These are phyloP conservation scores for Ophiocytium majus DNA, from an alignment of 352 stramenopile species.

Conservation along the genomic window DNA sequence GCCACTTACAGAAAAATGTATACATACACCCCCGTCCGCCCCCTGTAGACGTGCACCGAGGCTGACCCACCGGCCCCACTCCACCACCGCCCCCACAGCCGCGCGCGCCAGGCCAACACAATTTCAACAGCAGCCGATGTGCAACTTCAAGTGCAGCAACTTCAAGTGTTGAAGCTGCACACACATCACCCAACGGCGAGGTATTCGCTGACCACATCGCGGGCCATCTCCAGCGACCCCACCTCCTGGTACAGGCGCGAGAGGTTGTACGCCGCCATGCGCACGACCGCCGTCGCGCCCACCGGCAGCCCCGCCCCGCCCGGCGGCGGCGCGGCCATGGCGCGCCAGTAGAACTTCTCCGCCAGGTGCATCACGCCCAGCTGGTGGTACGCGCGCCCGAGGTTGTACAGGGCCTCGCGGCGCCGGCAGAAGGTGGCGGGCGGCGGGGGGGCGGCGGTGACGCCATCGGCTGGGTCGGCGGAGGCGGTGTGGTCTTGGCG, in stretches of 20 bases:
- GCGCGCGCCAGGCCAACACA: too few relatives aligned
- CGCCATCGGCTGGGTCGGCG: background rate
- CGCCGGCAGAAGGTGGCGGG: background rate
- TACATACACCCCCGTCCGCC: too few relatives aligned
- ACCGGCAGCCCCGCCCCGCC: background rate
- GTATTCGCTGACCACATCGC: background rate
- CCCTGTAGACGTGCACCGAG: too few relatives aligned
- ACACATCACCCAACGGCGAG: background rate
- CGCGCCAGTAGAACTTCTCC: conserved; percentile 12
- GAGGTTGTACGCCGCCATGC: conserved; percentile 17
- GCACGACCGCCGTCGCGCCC: background rate
- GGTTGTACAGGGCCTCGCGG: conserved; percentile 15
- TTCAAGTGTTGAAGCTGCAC: background rate
- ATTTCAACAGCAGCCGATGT: background rate
- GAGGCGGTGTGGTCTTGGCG: background rate
- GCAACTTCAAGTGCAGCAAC: background rate
- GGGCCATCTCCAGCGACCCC: background rate
- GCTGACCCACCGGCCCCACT: too few relatives aligned
- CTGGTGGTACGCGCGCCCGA: conserved; percentile 22
- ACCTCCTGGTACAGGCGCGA: conserved; percentile 17
- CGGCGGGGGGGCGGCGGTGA: background rate
- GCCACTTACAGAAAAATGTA: too few relatives aligned
- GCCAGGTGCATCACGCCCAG: background rate
- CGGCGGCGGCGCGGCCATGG: background rate
- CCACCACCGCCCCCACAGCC: too few relatives aligned